phyloP scores from a whole-genome alignment of 2,329 filamentous ascomycete species.

The Aspergillus pseudotamarii region DNA sequence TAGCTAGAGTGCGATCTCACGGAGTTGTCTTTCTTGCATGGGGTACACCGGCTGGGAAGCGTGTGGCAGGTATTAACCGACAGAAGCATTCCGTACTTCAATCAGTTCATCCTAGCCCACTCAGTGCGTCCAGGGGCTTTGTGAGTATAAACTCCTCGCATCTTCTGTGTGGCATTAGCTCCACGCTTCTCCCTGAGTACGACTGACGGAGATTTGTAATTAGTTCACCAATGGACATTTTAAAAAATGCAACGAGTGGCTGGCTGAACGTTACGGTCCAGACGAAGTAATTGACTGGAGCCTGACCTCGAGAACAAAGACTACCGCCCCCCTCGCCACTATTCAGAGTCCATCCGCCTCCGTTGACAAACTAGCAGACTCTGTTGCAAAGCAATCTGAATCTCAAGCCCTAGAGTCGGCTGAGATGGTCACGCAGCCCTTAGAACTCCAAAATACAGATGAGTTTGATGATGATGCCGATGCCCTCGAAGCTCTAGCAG shows the following conservation, averaged over 20 bases:
- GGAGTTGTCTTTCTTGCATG: conserved; percentile 96
- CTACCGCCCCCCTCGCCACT: conserved; percentile 17
- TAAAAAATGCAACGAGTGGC: conserved; percentile 64
- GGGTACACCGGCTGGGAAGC: conserved; percentile 81
- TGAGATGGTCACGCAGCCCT: conserved; percentile 21
- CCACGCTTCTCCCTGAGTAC: neutral
- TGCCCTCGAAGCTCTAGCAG: conserved; percentile 44
- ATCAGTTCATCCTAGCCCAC: conserved; percentile 89
- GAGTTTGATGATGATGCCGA: conserved; percentile 49
- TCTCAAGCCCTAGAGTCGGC: conserved; percentile 13
- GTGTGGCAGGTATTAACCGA: conserved; percentile 72
- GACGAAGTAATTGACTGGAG: conserved; percentile 86
- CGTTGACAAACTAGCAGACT: conserved; percentile 28
- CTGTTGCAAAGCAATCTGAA: conserved; percentile 11
- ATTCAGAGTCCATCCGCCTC: conserved; percentile 20
- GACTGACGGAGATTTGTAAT: neutral
- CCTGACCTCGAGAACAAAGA: conserved; percentile 45
- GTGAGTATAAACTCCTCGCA: conserved; percentile 45
- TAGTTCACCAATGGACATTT: conserved; percentile 50
- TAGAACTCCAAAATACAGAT: conserved; percentile 24
- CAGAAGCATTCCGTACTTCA: conserved; percentile 79
- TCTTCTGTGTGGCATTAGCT: neutral
- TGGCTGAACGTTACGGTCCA: conserved; percentile 75
- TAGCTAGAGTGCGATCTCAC: conserved; percentile 72
- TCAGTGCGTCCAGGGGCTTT: conserved; percentile 81